Base-by-base conservation (phyloP, 768 basidiomycete species). In the Paxillus ammoniavirescens region DNA sequence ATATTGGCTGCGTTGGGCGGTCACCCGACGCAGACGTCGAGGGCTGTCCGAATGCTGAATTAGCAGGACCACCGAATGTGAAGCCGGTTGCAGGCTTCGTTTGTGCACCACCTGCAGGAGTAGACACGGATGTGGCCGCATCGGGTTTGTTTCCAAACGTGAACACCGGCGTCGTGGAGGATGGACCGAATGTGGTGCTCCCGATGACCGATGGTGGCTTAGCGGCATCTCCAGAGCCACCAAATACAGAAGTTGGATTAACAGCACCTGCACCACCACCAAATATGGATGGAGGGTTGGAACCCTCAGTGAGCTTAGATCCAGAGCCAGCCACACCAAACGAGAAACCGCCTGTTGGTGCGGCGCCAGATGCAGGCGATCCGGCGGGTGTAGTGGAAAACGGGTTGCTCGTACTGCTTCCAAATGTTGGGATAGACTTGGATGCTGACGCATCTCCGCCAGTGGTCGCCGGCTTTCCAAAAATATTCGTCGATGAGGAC, bases 31-130 rank as follows among this genome's bases (percentile, higher is more conserved):
- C 36, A 18, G 53, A 46, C 5, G 45, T 10, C 8, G 46, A 50
- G 5, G 47, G 28, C 41, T 64, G 62, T n/a, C 56, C 51, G 36
- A 57, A 56, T 26, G 43, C 26, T 8, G 56, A 53, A 3, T 55
- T 46, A 14, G 54, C 42, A 12, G 47, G 42, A 40, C 56, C 58
- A 33, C 53, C 62, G 13, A 66, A 66, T 14, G 31, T 31, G 45
- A 49, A 57, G 49, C 69, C 53, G 21, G 64, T 43, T 50, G 67
- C 62, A 21, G 74, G 68, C 15, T 72, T 69, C 33, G 66, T 51
- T 14, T 70, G 62, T 10, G 62, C 59, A 9, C 40, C 23, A 47
- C 30, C 44, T 23, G 46, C 33, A 46, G 53, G 41, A n/a, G 56
- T 48, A 26, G 53, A 31, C 17, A 40, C 17, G 38, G 48, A 44